Conservation (phyloP, 1,284 basidiomycete genomes). For the Melampsora abietis-canadensis region DNA sequence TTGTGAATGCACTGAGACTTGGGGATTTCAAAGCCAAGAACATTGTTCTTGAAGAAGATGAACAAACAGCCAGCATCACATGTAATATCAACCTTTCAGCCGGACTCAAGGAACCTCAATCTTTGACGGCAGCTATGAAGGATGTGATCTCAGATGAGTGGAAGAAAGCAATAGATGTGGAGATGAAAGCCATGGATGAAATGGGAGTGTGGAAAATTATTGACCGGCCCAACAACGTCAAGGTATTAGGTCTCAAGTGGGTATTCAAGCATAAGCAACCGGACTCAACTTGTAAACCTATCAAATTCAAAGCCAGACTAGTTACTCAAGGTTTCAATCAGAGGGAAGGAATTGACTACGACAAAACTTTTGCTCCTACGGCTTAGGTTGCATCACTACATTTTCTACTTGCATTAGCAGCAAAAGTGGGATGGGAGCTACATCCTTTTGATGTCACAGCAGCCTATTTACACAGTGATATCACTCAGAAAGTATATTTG, state of each 20-base stretch:
- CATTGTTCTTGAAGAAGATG: not conserved
- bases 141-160: not conserved
- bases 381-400: slow-evolving; percentile 13
- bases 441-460: too few species aligned
- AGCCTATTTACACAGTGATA: not conserved
- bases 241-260: not conserved
- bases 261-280: not conserved
- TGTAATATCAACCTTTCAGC: too few species aligned
- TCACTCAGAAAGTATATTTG: not conserved
- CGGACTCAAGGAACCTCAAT: not conserved
- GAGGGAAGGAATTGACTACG: not conserved
- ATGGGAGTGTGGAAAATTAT: slow-evolving; percentile 12
- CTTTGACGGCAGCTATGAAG: not conserved
- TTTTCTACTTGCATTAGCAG: slow-evolving; percentile 2
- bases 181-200: slow-evolving; percentile 3
- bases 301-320: slow-evolving; percentile 7
- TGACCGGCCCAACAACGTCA: not conserved
- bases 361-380: slow-evolving; percentile 22
- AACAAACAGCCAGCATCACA: too few species aligned
- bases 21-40: slow-evolving; percentile 9
- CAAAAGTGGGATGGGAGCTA: not conserved
- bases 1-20: not conserved
- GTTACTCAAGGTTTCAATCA: slow-evolving; percentile 16
- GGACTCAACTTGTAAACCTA: not conserved
- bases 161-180: not conserved